These are phyloP conservation scores for Cystoisospora suis DNA, from an alignment of 169 alveolate species.

Conservation along the genomic window DNA sequence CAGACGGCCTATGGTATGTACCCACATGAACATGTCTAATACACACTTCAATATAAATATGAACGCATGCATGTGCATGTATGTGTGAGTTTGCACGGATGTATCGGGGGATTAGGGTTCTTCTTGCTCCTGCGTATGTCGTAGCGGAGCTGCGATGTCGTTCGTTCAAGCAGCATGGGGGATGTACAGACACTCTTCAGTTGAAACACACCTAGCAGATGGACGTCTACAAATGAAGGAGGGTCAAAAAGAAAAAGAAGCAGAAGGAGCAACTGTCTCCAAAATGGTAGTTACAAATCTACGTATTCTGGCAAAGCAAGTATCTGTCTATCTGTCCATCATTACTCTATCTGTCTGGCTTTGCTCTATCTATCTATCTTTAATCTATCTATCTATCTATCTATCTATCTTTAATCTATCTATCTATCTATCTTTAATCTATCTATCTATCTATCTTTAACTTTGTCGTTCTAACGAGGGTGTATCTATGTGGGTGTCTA, in stretches of 20 bases:
- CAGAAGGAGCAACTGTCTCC: too few species aligned
- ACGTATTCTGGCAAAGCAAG: too few species aligned
- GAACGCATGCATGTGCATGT: neutral
- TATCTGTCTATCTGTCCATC: neutral
- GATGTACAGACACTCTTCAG: neutral
- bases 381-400: neutral
- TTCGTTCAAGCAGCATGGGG: too few species aligned
- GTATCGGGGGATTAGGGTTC: too few species aligned
- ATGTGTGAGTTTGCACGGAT: neutral
- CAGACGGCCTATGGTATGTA: slow-evolving; percentile 57
- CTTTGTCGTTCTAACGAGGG: too few species aligned
- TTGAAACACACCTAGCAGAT: neutral
- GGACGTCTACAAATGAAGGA: too few species aligned
- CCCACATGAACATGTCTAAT: neutral
- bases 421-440: neutral
- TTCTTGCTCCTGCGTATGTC: neutral
- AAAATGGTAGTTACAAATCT: neutral
- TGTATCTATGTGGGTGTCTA: too few species aligned
- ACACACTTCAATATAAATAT: neutral
- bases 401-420: neutral
- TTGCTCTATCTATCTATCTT: neutral
- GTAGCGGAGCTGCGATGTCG: neutral
- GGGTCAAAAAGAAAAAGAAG: too few species aligned
- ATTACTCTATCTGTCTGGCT: neutral
- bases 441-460: neutral